Evolutionary conservation across 768 basidiomycete genomes (phyloP).

Genomic region (Leccinum aurantiacum): DNA sequence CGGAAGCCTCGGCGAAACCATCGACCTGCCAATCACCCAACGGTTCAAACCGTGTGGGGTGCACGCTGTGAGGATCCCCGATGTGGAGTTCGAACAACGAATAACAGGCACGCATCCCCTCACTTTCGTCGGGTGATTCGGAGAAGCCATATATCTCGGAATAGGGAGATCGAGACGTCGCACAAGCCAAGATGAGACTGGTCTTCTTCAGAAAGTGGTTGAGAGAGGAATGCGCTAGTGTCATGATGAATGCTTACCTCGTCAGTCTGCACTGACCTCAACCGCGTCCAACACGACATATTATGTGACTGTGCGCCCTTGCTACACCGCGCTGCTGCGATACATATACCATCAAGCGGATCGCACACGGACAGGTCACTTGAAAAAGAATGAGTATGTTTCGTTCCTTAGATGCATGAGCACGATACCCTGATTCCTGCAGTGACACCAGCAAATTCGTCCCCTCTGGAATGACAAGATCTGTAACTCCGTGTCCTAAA

Average conservation of each 20-base stretch:
- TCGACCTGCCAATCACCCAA: conserved; percentile 58
- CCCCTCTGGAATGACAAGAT: conserved; percentile 47
- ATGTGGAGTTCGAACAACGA: conserved; percentile 29
- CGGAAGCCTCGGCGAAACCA: conserved; percentile 45
- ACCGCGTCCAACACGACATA: conserved; percentile 21
- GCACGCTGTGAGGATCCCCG: conserved; percentile 20
- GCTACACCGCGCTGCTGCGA: conserved; percentile 23
- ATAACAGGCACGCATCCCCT: conserved; percentile 12
- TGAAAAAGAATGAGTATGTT: conserved; percentile 8
- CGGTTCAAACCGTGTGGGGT: conserved; percentile 38
- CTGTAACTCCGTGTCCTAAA: conserved; percentile 40
- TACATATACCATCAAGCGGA: conserved; percentile 48
- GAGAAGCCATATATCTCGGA: conserved; percentile 24
- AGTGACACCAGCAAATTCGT: conserved; percentile 49
- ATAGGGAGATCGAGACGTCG: conserved; percentile 30
- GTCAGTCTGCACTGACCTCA: conserved; percentile 21
- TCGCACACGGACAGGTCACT: conserved; percentile 59
- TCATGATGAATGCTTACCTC: conserved; percentile 14
- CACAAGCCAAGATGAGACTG: conserved; percentile 46
- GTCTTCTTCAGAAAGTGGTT: conserved; percentile 14
- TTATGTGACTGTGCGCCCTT: conserved; percentile 5
- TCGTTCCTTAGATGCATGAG: conserved; percentile 1
- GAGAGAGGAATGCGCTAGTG: not conserved
- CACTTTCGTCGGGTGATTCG: conserved; percentile 14
- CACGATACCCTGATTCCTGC: conserved; percentile 62